A percentile compares a stretch with the other conserved stretches of the same genome.
phyloP scores from a whole-genome alignment of 2,329 filamentous ascomycete genomes.

The Colletotrichum sublineola region DNA sequence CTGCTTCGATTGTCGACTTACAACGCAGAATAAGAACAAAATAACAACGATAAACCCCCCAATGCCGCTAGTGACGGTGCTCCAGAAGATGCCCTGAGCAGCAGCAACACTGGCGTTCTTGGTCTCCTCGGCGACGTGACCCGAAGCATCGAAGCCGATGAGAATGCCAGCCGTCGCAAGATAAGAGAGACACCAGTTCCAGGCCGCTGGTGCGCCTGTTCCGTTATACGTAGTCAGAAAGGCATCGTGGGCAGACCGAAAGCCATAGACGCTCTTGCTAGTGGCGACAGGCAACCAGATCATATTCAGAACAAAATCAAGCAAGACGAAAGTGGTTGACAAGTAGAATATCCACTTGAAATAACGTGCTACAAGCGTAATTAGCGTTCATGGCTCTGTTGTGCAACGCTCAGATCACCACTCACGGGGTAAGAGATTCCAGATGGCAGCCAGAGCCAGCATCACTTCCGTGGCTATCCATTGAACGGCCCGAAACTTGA shows the following conservation, averaged over 20 bases:
- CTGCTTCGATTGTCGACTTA: slow-evolving; percentile 46
- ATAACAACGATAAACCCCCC: slow-evolving; percentile 69
- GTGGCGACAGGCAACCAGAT: slow-evolving; percentile 72
- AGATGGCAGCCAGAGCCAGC: slow-evolving; percentile 61
- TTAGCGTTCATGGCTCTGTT: not conserved
- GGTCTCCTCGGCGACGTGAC: slow-evolving; percentile 72
- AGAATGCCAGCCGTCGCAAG: slow-evolving; percentile 71
- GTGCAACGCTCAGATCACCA: slow-evolving; percentile 41
- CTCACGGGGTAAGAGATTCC: slow-evolving; percentile 65
- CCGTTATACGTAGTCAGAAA: slow-evolving; percentile 73
- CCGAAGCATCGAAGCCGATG: slow-evolving; percentile 72
- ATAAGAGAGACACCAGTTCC: slow-evolving; percentile 75
- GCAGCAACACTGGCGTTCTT: slow-evolving; percentile 69
- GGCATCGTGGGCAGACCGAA: slow-evolving; percentile 69
- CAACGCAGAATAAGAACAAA: slow-evolving; percentile 70
- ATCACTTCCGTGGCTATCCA: slow-evolving; percentile 70
- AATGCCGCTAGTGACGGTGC: slow-evolving; percentile 67
- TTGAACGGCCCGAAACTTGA: slow-evolving; percentile 72
- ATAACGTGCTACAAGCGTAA: slow-evolving; percentile 52
- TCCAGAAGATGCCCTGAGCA: slow-evolving; percentile 72
- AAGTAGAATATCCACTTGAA: slow-evolving; percentile 65
- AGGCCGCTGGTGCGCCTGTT: slow-evolving; percentile 66
- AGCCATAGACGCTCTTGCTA: slow-evolving; percentile 64
- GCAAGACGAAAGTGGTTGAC: slow-evolving; percentile 63
- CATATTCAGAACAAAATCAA: slow-evolving; percentile 71